phyloP scores from a whole-genome alignment of 164 flowering plant genomes.

The Stephania yunnanensis region DNA sequence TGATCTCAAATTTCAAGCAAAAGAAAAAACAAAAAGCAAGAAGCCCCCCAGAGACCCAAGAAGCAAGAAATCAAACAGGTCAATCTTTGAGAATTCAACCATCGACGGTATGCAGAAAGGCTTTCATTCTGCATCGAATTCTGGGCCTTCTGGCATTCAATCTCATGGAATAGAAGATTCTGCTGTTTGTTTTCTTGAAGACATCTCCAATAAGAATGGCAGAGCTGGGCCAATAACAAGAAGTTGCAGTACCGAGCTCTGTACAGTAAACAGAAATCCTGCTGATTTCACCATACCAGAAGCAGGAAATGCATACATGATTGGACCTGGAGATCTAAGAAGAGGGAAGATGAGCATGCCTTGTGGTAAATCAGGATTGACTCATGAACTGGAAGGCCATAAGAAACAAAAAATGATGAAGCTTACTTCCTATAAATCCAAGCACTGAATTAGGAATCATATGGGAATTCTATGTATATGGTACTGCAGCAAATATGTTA shows the following conservation, averaged over 20 bases:
- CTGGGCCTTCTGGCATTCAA: not conserved
- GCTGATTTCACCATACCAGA: slow-evolving; percentile 67
- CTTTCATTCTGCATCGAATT: slow-evolving; percentile 14
- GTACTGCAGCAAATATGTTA: not conserved
- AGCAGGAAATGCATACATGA: slow-evolving; percentile 50
- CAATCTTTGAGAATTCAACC: not conserved
- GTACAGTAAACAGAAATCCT: slow-evolving; percentile 68
- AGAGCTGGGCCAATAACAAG: slow-evolving; percentile 16
- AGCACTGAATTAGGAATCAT: not conserved
- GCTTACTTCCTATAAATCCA: slow-evolving; percentile 22
- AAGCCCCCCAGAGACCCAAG: slow-evolving; percentile 13
- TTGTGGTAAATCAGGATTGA: slow-evolving; percentile 10
- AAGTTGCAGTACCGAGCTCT: slow-evolving; percentile 20
- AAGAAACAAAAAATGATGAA: slow-evolving; percentile 32
- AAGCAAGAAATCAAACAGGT: slow-evolving; percentile 21
- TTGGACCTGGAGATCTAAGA: slow-evolving; percentile 36
- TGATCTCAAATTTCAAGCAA: slow-evolving; percentile 14
- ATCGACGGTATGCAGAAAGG: slow-evolving; percentile 19
- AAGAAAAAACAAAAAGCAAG: slow-evolving; percentile 23
- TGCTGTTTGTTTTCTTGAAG: slow-evolving; percentile 2
- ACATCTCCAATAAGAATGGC: slow-evolving; percentile 13
- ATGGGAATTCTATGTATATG: not conserved
- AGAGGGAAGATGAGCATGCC: slow-evolving; percentile 14
- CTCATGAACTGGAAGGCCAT: slow-evolving; percentile 14
- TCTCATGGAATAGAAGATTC: slow-evolving; percentile 16